Conservation (phyloP, 2,329 filamentous ascomycete genomes). For the Xylariales sp. region DNA sequence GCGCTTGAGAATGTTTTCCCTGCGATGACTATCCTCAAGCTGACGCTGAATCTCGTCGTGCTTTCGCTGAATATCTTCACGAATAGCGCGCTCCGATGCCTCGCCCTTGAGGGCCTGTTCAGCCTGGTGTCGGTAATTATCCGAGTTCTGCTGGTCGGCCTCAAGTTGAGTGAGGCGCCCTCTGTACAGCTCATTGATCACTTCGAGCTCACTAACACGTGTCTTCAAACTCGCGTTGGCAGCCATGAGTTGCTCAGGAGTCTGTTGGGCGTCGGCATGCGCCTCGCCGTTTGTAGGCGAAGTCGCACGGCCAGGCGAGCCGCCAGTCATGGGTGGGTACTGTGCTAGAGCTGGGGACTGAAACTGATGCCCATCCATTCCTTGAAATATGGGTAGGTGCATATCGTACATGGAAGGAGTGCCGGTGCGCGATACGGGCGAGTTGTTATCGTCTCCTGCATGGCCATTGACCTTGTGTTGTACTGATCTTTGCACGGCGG, state of each 20-base stretch:
- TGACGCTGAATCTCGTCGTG: slow-evolving; percentile 48
- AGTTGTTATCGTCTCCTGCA: slow-evolving; percentile 71
- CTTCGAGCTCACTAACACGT: slow-evolving; percentile 87
- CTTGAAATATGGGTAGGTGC: slow-evolving; percentile 75
- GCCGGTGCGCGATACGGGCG: slow-evolving; percentile 73
- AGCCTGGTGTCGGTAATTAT: slow-evolving; percentile 42
- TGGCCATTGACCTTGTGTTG: slow-evolving; percentile 67
- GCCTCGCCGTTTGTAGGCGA: slow-evolving; percentile 52
- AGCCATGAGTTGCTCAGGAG: slow-evolving; percentile 74
- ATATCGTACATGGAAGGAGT: slow-evolving; percentile 74
- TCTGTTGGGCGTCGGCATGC: slow-evolving; percentile 67
- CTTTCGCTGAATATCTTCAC: slow-evolving; percentile 37
- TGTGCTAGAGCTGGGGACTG: slow-evolving; percentile 47
- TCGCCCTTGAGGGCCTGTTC: slow-evolving; percentile 54
- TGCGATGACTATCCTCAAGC: slow-evolving; percentile 70
- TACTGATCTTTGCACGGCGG: slow-evolving; percentile 54
- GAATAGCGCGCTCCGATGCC: slow-evolving; percentile 51
- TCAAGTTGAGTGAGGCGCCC: slow-evolving; percentile 76
- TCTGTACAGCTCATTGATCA: slow-evolving; percentile 83
- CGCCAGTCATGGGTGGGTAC: slow-evolving; percentile 45
- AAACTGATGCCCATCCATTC: slow-evolving; percentile 68
- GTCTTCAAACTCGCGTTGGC: slow-evolving; percentile 89
- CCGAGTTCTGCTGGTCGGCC: slow-evolving; percentile 65
- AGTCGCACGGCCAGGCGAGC: slow-evolving; percentile 44
- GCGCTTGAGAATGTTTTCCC: slow-evolving; percentile 78